These are phyloP conservation scores for Allantophomopsis lycopodina DNA, from an alignment of 2,329 filamentous ascomycete genomes.

Conservation along the genomic window DNA sequence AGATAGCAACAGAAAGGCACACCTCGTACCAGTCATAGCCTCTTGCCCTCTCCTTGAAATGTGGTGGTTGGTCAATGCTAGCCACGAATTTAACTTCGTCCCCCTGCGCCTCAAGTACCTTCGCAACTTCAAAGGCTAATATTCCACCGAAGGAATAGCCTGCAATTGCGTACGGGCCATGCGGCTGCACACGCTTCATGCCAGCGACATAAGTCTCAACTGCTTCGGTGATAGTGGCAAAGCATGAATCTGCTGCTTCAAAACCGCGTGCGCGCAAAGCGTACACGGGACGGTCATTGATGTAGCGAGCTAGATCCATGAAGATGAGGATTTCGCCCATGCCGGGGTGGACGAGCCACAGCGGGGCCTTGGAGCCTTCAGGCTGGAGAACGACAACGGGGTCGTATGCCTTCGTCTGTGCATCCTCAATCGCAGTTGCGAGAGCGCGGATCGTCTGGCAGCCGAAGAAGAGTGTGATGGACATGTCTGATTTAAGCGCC, in stretches of 20 bases:
- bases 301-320: constrained; percentile 19
- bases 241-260: constrained; percentile 21
- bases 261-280: constrained; percentile 26
- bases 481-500: no score
- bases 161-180: constrained; percentile 34
- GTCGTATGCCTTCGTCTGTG: constrained; percentile 11
- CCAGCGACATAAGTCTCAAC: constrained; percentile 24
- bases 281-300: constrained; percentile 28
- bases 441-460: constrained; percentile 17
- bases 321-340: constrained; percentile 26
- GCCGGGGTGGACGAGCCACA: constrained; percentile 25
- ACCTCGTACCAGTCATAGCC: constrained; percentile 20
- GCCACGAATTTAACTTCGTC: constrained; percentile 28
- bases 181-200: constrained; percentile 27
- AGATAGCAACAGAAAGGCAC: constrained; percentile 21
- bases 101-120: constrained; percentile 24
- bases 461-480: background rate
- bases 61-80: constrained; percentile 31
- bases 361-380: constrained; percentile 17
- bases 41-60: constrained; percentile 22
- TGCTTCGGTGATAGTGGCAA: constrained; percentile 23
- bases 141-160: constrained; percentile 37
- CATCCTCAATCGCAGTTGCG: constrained; percentile 9
- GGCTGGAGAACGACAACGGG: constrained; percentile 19
- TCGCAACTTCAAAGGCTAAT: constrained; percentile 34